Base-by-base conservation (phyloP, 176 grass and related monocot genomes). In the Rhynchospora tenuis region DNA sequence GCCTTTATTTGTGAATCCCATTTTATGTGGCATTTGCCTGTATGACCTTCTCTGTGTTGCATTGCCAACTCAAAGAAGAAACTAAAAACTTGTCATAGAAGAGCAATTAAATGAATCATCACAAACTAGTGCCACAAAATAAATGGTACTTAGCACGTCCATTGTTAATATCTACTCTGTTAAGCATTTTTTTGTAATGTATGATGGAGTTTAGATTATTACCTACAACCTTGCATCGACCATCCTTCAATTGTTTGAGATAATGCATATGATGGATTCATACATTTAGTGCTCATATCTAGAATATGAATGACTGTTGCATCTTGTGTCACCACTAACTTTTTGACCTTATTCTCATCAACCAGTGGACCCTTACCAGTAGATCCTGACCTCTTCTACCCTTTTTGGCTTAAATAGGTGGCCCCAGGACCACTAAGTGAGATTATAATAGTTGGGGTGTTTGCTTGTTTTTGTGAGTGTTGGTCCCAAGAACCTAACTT, bases 1-100 rank as follows among this genome's bases (percentile, higher is more conserved):
- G 73, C 73, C 26, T 77, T 77, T 77, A 31, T 77, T 54, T 77
- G 26, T 77, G 73, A 77, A 77, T 77, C 14, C 55, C 15, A 77
- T 7, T 77, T 31, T 77, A 31, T 56, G 50, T 77, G 47, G 15
- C 73, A 55, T 31, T 77, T 54, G 33, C 50, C 14, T 33, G 47
- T 77, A 5, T 29, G 50, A 26, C 2, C 73, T 56, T 77, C 7
- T 56, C 26, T 29, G 50, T 56, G 73, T 54, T 31, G 6, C 33
- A 54, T 56, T 77, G 24, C 9, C 73, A 16, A 29, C 13, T 56
- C 26, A 27, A 17, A 31, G 14, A 6, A 17, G 50, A 56, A 19
- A 77, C 31, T 77, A 24, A 56, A 19, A 3, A 13, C 26, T 33
- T 14, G 73, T 56, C 73, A 75, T 55, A 23, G 17, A 55, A 77